Base-by-base conservation (phyloP, 2,329 filamentous ascomycete genomes). In the Colletotrichum lupini region DNA sequence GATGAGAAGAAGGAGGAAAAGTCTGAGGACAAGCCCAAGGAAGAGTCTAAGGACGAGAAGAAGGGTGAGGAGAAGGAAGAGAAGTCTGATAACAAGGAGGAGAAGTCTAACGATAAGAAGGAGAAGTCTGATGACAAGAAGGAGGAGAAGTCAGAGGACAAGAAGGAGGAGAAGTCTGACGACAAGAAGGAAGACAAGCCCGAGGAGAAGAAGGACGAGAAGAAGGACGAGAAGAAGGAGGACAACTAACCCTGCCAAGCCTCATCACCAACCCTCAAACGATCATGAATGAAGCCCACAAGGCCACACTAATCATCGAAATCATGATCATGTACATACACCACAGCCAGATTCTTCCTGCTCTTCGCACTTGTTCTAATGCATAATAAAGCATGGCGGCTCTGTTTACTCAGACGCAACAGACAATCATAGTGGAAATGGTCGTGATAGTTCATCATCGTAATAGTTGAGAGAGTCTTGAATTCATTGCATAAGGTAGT, bases 111-210 rank as follows among this genome's bases (percentile, higher is more conserved):
- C 56, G 77, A 79, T 53, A 75, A 70, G 26, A 59, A 68, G 7
- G 52, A 73, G 19, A 65, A 65, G 42, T 77, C 80, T 35, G 80
- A 81, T 53, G 77, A 79, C 53, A 75, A 76, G 59, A 77, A 80
- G 59, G 49, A 72, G 19, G 37, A 63, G 9, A 68, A 74, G 35
- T 56, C 56, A 3, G 60, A 73, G 2, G 46, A 69, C 7, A 66
- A 62, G n/a, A 35, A 35, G n/a, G 11, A 77, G 22, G 71, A 75
- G 26, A 58, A 76, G n/a, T 76, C 79, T 16, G 37, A 42, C 0
- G 12, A 42, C 5, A 42, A 42, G 37, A 42, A 42, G 37, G 37
- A 42, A 12, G 37, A 42, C 5, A 42, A 42, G 37, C 56, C 28
- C 3, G 26, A 66, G 53, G 24, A 80, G 5, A 53, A 70, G 11